Conservation (phyloP, 345 rosid species). For the Theobroma cacao region DNA sequence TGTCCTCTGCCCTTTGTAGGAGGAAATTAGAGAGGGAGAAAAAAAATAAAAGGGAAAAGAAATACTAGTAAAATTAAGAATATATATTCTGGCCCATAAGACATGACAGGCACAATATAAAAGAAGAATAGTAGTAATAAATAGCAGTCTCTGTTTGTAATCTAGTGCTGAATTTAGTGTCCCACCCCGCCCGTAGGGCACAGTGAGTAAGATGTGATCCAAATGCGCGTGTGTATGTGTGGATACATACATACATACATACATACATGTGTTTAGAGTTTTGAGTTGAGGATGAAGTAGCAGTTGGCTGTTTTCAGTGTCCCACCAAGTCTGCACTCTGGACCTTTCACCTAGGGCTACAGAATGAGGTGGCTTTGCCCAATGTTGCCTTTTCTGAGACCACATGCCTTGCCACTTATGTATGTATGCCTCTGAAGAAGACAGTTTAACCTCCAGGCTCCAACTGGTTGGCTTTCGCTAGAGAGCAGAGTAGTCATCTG, state of each 20-base stretch:
- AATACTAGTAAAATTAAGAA: background rate
- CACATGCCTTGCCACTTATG: conserved; percentile 6
- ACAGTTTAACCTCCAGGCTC: background rate
- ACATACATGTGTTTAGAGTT: background rate
- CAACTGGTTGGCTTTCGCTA: background rate
- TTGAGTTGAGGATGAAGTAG: background rate
- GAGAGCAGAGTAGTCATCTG: background rate
- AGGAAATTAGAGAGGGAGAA: background rate
- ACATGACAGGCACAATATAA: background rate
- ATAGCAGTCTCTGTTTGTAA: background rate
- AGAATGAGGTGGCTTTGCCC: background rate
- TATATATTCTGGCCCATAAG: background rate
- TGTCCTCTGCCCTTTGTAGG: background rate
- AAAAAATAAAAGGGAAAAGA: background rate
- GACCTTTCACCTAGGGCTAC: background rate
- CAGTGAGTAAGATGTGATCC: background rate
- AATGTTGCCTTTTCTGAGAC: conserved; percentile 8
- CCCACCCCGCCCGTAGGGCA: no score
- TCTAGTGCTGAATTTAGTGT: background rate
- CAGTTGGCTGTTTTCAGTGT: background rate
- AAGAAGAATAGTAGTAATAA: background rate
- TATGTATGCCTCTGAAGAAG: background rate
- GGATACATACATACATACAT: no score
- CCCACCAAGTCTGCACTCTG: background rate
- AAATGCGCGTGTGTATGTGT: no score